Conservation (phyloP, 345 rosid species). For the Hibiscus mutabilis region DNA sequence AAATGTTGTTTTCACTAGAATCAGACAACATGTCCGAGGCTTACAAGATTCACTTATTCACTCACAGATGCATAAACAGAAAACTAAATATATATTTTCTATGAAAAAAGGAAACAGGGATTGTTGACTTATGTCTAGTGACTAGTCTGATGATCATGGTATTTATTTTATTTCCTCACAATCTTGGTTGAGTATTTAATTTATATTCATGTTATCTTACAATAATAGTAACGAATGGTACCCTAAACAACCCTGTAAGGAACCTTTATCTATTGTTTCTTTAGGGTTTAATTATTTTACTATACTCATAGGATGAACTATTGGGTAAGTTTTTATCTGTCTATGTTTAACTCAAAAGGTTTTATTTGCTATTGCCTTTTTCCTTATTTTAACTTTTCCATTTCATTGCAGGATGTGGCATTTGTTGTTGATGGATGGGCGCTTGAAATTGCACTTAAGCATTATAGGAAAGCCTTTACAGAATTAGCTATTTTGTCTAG, state of each 20-base stretch:
- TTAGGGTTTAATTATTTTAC: background rate
- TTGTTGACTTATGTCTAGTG: background rate
- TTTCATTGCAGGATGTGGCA: conserved; percentile 67
- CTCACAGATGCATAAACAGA: background rate
- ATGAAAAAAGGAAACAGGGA: background rate
- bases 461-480: conserved; percentile 73
- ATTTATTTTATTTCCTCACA: background rate
- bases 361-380: background rate
- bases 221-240: background rate
- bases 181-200: background rate
- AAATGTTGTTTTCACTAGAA: background rate
- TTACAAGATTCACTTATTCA: background rate
- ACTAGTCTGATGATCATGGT: background rate
- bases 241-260: background rate
- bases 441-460: conserved; percentile 84
- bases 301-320: background rate
- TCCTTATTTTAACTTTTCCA: background rate
- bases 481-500: conserved; percentile 90
- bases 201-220: background rate
- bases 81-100: background rate
- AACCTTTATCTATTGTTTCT: background rate
- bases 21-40: background rate
- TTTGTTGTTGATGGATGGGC: conserved; percentile 99
- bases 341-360: background rate
- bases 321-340: too few species aligned